Base-by-base conservation (phyloP, 768 basidiomycete genomes). In the Boletales sp. region DNA sequence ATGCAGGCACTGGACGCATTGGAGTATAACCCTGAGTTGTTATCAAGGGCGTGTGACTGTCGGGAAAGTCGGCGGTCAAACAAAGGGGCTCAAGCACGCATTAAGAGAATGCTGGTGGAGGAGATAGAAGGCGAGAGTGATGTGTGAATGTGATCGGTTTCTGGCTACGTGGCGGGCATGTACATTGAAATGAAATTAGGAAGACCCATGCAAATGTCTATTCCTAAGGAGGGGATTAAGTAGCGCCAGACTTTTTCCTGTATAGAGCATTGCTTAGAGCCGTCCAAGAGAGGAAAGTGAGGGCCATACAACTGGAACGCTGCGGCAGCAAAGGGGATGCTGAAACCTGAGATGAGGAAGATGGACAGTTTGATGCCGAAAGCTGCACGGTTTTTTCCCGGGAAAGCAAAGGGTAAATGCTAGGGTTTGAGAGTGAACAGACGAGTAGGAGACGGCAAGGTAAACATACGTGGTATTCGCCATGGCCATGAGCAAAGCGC, bases 21-120 rank as follows among this genome's bases (percentile, higher is more conserved):
- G 32, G 79, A 86, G 50, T 79, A 77, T 25, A 82, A 89, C 59
- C 67, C 81, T 6, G 74, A 73, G 12, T 82, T 90, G 48, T 67
- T 91, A 61, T 67, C 74, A 6, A 75, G 77, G 41, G 79, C 74
- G 17, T 92, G 89, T 61, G 80, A 87, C 66, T 92, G 89, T 66
- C 73, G 82, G 45, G 61, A 59, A 48, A 60, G 47, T 31, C 63
- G 56, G 21, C 63, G 60, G 50, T 62, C 68, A 17, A 68, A 66
- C 55, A 73, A 69, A 57, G 68, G 64, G 19, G 69, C 65, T 37
- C 70, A 70, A 46, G 76, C 73, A 55, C 73, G 65, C 4, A 49
- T 70, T 12, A 57, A 70, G 36, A 60, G 53, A 46, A 66, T 66
- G 59, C 49, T 63, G 11, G 62, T 61, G 43, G 58, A 44, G 25